A percentile compares a stretch with the other conserved stretches of the same genome.
phyloP scores from a whole-genome alignment of 352 stramenopile species.

The Pythium diclinum region DNA sequence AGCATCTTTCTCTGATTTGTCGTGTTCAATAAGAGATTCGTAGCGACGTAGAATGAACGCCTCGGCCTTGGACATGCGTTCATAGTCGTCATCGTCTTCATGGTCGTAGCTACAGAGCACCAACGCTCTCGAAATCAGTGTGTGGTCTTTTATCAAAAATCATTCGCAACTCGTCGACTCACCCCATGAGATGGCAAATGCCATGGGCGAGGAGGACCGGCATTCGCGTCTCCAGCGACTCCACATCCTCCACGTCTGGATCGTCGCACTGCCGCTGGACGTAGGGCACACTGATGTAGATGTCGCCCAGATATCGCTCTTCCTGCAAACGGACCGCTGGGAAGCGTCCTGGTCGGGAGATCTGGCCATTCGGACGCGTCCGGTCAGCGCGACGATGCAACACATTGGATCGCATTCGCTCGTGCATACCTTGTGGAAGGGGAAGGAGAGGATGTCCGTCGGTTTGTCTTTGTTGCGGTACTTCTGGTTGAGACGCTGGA shows the following conservation, averaged over 20 bases:
- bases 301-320: slow-evolving; percentile 77
- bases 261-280: slow-evolving; percentile 73
- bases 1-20: slow-evolving; percentile 8
- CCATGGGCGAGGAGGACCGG: slow-evolving; percentile 74
- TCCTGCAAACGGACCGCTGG: slow-evolving; percentile 44
- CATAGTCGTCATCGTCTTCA: slow-evolving; percentile 71
- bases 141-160: background rate
- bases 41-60: slow-evolving; percentile 60
- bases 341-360: slow-evolving; percentile 56
- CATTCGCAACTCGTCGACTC: slow-evolving; percentile 9
- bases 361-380: slow-evolving; percentile 26
- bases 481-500: slow-evolving; percentile 68
- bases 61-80: slow-evolving; percentile 73
- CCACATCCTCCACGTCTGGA: slow-evolving; percentile 46
- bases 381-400: background rate
- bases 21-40: slow-evolving; percentile 38
- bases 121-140: background rate
- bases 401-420: background rate
- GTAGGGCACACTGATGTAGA: slow-evolving; percentile 81
- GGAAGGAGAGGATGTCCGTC: slow-evolving; percentile 83
- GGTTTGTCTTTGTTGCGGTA: slow-evolving; percentile 76
- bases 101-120: slow-evolving; percentile 65
- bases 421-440: slow-evolving; percentile 57
- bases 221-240: slow-evolving; percentile 62
- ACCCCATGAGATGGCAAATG: slow-evolving; percentile 83